A percentile compares a stretch with the other conserved stretches of the same genome.
These are phyloP conservation scores for Trypanosoma brucei DNA, from an alignment of 208 protist genomes.

Conservation along the genomic window DNA sequence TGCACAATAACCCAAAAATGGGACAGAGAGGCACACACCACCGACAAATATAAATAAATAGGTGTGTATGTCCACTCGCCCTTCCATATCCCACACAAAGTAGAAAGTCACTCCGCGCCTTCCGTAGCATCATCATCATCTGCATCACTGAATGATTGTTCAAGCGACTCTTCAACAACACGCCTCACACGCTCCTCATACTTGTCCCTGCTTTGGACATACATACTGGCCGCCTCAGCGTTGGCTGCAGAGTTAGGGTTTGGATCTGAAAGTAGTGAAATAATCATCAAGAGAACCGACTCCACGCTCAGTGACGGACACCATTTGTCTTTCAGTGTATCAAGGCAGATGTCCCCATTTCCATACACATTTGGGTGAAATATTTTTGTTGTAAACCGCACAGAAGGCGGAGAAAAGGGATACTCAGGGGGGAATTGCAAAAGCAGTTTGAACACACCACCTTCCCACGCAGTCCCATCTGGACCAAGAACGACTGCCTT, in stretches of 20 bases:
- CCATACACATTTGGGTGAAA: conserved; percentile 99
- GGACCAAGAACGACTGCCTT: conserved; percentile 80
- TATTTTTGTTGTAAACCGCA: conserved; percentile 97
- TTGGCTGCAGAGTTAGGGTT: conserved; percentile 99
- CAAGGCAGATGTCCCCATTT: conserved; percentile 98
- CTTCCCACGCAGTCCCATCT: conserved; percentile 78
- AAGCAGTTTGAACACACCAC: conserved; percentile 82
- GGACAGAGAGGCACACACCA: too few relatives aligned
- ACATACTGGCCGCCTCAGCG: conserved; percentile 95
- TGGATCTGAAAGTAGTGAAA: conserved; percentile 99
- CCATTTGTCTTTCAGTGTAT: conserved; percentile 99
- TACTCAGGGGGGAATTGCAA: conserved; percentile 80
- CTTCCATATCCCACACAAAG: too few relatives aligned
- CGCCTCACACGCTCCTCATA: conserved; percentile 88
- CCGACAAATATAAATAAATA: too few relatives aligned
- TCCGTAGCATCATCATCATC: conserved; percentile 29
- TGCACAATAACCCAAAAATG: too few relatives aligned
- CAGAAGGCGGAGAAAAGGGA: conserved; percentile 94
- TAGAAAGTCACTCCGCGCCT: too few relatives aligned
- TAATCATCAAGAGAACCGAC: conserved; percentile 98
- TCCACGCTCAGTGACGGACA: conserved; percentile 98
- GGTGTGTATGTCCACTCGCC: too few relatives aligned
- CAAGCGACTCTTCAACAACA: conserved; percentile 69
- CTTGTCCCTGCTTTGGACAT: conserved; percentile 91
- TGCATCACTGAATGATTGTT: conserved; percentile 58